Percentiles rank a stretch among this genome's conserved stretches.
Conservation (phyloP, 1,284 basidiomycete species). For the Paramarasmius palmivorus region DNA sequence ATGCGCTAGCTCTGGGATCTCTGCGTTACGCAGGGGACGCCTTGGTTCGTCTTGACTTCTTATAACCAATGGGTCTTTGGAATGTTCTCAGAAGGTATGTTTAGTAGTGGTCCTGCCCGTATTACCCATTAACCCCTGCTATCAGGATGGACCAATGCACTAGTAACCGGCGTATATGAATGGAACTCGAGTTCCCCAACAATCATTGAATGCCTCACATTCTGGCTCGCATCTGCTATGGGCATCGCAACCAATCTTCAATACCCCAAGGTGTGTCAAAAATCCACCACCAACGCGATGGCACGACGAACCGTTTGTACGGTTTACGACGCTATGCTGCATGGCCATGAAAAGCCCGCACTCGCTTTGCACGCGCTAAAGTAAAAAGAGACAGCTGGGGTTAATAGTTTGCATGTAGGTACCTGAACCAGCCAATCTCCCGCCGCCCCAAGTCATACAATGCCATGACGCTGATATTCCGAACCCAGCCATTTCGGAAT, state of each 20-base stretch:
- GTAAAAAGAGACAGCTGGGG: slow-evolving; percentile 15
- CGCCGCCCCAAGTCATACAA: slow-evolving; percentile 24
- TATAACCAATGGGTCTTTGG: slow-evolving; percentile 75
- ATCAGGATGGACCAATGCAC: slow-evolving; percentile 56
- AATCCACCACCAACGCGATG: slow-evolving; percentile 25
- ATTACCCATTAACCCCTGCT: background rate
- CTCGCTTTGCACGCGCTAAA: slow-evolving; percentile 31
- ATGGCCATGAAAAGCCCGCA: slow-evolving; percentile 29
- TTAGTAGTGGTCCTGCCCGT: no score
- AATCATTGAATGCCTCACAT: slow-evolving; percentile 48
- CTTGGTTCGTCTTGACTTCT: slow-evolving; percentile 68
- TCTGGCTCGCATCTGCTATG: slow-evolving; percentile 55
- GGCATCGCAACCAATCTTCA: slow-evolving; percentile 34
- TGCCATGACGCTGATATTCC: slow-evolving; percentile 25
- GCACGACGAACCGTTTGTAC: slow-evolving; percentile 38
- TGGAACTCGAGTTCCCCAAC: slow-evolving; percentile 41
- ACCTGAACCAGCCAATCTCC: slow-evolving; percentile 41
- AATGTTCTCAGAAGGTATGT: no score
- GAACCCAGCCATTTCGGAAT: slow-evolving; percentile 40
- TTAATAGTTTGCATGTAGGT: slow-evolving; percentile 37
- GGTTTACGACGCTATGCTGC: slow-evolving; percentile 41
- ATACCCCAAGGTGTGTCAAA: slow-evolving; percentile 43
- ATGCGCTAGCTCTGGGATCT: slow-evolving; percentile 71
- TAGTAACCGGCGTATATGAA: slow-evolving; percentile 44
- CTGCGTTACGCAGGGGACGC: slow-evolving; percentile 51